Percentiles rank a stretch among this genome's conserved stretches.
These are phyloP conservation scores for Ophiosphaerella herpotricha DNA, from an alignment of 2,329 filamentous ascomycete genomes.

Conservation along the genomic window DNA sequence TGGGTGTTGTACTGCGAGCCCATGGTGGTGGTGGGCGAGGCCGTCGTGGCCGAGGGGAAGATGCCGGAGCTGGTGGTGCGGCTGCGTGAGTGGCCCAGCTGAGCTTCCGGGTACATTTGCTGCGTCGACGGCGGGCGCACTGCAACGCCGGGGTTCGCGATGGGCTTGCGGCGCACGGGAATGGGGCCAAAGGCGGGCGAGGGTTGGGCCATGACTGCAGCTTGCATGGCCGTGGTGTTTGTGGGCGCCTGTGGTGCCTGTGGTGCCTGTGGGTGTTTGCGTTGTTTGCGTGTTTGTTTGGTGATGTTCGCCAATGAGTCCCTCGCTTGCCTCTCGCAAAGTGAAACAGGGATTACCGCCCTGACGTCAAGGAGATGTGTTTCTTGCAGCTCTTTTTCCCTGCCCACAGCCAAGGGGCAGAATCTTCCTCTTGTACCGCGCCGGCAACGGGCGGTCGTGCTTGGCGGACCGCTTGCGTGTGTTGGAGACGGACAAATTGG, in stretches of 20 bases:
- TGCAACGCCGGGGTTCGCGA: constrained; percentile 37
- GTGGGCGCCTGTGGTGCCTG: constrained; percentile 16
- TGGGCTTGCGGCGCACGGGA: constrained; percentile 42
- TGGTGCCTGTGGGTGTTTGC: constrained; percentile 6
- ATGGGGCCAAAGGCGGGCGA: constrained; percentile 32
- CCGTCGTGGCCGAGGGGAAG: constrained; percentile 26
- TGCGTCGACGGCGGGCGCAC: constrained; percentile 33
- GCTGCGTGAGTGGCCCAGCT: constrained; percentile 41
- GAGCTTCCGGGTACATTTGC: constrained; percentile 25
- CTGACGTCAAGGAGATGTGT: constrained; percentile 26
- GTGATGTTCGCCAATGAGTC: too few species aligned
- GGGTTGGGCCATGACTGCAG: constrained; percentile 34
- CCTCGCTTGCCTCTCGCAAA: constrained; percentile 1
- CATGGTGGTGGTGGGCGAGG: constrained; percentile 36
- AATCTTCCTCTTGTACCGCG: too few species aligned
- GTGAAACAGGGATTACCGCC: constrained; percentile 34
- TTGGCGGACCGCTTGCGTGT: constrained; percentile 31
- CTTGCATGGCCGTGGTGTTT: constrained; percentile 29
- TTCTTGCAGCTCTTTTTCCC: too few species aligned
- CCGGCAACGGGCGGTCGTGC: constrained; percentile 12
- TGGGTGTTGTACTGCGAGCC: constrained; percentile 40
- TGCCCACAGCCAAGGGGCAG: too few species aligned
- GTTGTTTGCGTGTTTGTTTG: too few species aligned
- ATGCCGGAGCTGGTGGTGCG: constrained; percentile 46
- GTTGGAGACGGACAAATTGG: constrained; percentile 21